Percentiles rank a stretch among this genome's conserved stretches.
Evolutionary conservation across 2,329 filamentous ascomycete genomes (phyloP).

Genomic region (Tympanopsis confertula): DNA sequence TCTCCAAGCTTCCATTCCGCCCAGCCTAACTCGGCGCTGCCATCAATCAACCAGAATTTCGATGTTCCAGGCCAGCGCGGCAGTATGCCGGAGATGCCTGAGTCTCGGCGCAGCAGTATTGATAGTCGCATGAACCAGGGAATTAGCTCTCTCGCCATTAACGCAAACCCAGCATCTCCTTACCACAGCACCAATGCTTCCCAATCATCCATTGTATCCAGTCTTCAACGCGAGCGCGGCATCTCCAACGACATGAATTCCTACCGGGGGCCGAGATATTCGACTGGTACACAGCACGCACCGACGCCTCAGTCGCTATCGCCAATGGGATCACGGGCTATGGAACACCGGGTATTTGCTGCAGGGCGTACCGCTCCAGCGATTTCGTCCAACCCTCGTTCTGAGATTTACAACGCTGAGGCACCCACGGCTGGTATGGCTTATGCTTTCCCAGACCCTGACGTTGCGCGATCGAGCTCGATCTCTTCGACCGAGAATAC

Average conservation of each 20-base stretch:
- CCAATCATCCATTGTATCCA: constrained; percentile 21
- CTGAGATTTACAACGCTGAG: constrained; percentile 35
- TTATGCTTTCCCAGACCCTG: constrained; percentile 35
- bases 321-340: constrained; percentile 13
- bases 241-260: constrained; percentile 22
- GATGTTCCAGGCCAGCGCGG: constrained; percentile 32
- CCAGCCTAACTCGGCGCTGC: constrained; percentile 30
- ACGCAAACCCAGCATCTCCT: constrained; percentile 24
- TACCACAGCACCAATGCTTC: constrained; percentile 26
- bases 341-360: constrained; percentile 25
- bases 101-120: constrained; percentile 33
- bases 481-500: constrained; percentile 19
- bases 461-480: constrained; percentile 23
- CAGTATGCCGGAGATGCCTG: constrained; percentile 24
- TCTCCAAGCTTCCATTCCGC: constrained; percentile 21
- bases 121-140: constrained; percentile 35
- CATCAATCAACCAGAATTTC: constrained; percentile 46
- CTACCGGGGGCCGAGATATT: constrained; percentile 25
- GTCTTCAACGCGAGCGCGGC: constrained; percentile 25
- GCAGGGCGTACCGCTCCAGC: constrained; percentile 31
- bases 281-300: constrained; percentile 20
- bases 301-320: constrained; percentile 23
- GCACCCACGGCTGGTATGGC: constrained; percentile 33
- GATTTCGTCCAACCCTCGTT: constrained; percentile 32
- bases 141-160: constrained; percentile 31